Evolutionary conservation across 1,139 yeast genomes (phyloP), one percentile per base, ranked within the genome.

Genomic region (Suhomyces wounanorum): DNA sequence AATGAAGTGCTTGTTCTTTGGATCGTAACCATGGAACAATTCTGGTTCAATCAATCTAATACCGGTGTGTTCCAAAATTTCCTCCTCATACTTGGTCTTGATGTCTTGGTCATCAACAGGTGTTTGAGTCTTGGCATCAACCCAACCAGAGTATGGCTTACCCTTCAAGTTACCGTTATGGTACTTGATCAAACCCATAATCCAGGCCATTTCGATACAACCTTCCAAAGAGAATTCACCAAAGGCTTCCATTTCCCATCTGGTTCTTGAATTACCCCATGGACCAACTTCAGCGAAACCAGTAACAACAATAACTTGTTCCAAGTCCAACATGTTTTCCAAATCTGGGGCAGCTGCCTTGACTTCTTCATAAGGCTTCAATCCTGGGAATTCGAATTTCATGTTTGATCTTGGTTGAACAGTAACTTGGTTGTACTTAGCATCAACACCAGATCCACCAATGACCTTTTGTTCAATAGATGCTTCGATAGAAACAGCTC

Each of bases 251-350:
- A 94, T 94, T 75, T 94, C 98, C 99, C 99, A 94, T 81, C 99
- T 86, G 55, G 99, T 94, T 82, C 98, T 89, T 44, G 99, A 76
- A 70, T 92, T 91, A 83, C 99, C 99, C 97, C 97, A 95, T 68
- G 99, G 99, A 68, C 97, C 96, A 61, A 94, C 98, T 77, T 94
- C 99, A 58, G 97, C 80, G 77, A 92, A 94, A 74, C 99, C 99
- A 49, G 99, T 92, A 54, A 92, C 92, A 57, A 94, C 99, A 59
- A 92, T 82, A 55, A 91, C 94, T 63, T 84, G 85, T 67, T 91
- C 97, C 68, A 92, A 85, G 67, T 94, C 97, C 62, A 94, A 79
- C 82, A 94, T 79, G 53, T 97, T 97, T 71, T 89, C 94, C 65
- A 94, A 80, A 55, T 89, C 87, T 50, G 89, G 85, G 55, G 96